phyloP scores from a whole-genome alignment of 305 asterid genomes.

The Solanum hybrid region DNA sequence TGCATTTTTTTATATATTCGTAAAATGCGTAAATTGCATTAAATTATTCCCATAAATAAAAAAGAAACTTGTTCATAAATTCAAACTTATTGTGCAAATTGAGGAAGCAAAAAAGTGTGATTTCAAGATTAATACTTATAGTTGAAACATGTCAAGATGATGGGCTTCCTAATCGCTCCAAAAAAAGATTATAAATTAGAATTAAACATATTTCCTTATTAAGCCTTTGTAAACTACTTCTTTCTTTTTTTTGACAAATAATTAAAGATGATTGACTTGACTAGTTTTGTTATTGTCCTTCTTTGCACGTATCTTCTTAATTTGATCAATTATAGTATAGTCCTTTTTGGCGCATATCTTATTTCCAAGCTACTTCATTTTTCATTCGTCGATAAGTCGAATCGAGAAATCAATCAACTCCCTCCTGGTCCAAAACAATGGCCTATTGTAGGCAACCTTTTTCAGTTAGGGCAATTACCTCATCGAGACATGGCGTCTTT shows the following conservation, averaged over 20 bases:
- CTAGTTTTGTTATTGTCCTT: not conserved
- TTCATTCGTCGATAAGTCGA: not conserved
- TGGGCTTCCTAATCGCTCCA: not conserved
- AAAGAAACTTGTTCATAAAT: not conserved
- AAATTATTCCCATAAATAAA: not conserved
- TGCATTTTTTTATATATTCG: no score
- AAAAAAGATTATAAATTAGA: not conserved
- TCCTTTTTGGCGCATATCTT: not conserved
- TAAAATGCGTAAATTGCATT: not conserved
- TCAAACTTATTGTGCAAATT: not conserved
- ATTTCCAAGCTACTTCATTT: not conserved
- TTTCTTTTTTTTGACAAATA: not conserved
- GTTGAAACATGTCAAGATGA: conserved; percentile 2
- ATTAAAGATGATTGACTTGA: not conserved
- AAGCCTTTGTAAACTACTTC: not conserved
- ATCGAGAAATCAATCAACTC: conserved; percentile 8
- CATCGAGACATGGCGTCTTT: conserved; percentile 69
- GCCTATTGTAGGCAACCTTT: conserved; percentile 89
- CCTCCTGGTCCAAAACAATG: conserved; percentile 84
- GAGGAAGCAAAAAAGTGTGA: not conserved
- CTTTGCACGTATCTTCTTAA: not conserved
- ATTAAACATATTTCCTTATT: not conserved
- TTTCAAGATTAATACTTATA: not conserved
- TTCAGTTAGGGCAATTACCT: conserved; percentile 61
- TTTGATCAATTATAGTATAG: not conserved